phyloP scores from a whole-genome alignment of 2,329 filamentous ascomycete species.

The Trichoderma oligosporum region DNA sequence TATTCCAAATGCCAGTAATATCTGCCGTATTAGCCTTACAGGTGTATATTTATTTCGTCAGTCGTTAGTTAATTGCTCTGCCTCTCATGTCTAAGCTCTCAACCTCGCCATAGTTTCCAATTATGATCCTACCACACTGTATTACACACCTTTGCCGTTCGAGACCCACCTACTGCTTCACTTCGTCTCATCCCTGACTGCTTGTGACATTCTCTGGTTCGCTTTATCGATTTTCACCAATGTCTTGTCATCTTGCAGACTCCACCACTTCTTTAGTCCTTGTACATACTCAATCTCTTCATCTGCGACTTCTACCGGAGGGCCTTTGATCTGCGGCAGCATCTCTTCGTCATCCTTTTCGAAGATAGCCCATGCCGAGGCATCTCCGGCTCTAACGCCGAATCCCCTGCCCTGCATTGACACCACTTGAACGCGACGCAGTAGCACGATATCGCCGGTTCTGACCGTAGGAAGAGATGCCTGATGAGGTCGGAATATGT shows the following conservation, averaged over 20 bases:
- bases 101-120: not conserved
- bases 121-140: not conserved
- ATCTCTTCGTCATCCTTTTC: conserved; percentile 40
- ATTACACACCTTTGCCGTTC: not conserved
- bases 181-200: conserved; percentile 28
- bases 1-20: not conserved
- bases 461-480: conserved; percentile 53
- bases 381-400: conserved; percentile 51
- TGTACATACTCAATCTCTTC: conserved; percentile 48
- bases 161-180: not conserved
- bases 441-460: conserved; percentile 55
- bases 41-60: conserved; percentile 9
- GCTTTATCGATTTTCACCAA: conserved; percentile 48
- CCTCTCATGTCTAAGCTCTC: not conserved
- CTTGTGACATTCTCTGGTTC: conserved; percentile 34
- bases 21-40: not conserved
- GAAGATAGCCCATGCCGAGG: conserved; percentile 60
- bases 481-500: conserved; percentile 57
- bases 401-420: conserved; percentile 53
- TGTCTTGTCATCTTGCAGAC: conserved; percentile 44
- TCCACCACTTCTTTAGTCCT: conserved; percentile 49
- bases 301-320: conserved; percentile 54
- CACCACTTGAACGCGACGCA: conserved; percentile 53
- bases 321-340: conserved; percentile 54
- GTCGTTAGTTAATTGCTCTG: not conserved